A percentile compares a stretch with the other conserved stretches of the same genome.
phyloP scores from a whole-genome alignment of 2,329 filamentous ascomycete species.

The Tricladium varicosporioides region DNA sequence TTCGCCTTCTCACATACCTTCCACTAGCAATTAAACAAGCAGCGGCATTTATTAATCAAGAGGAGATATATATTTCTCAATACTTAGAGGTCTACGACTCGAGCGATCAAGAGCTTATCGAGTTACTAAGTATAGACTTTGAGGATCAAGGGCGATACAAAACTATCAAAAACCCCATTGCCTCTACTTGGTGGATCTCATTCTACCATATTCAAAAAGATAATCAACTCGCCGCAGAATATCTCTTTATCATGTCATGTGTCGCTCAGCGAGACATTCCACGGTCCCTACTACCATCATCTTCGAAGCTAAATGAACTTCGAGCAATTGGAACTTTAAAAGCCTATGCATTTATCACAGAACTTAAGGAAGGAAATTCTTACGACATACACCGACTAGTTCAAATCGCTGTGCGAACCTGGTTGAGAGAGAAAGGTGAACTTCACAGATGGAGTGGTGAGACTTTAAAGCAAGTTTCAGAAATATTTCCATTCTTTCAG shows the following conservation, averaged over 20 bases:
- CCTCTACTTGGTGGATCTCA: constrained; percentile 4
- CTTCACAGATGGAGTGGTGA: neutral
- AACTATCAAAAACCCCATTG: constrained; percentile 1
- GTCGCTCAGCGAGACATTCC: constrained; percentile 8
- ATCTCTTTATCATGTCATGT: constrained; percentile 8
- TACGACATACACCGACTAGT: constrained; percentile 12
- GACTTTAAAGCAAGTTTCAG: neutral
- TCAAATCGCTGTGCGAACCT: constrained; percentile 3
- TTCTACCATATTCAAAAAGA: constrained; percentile 3
- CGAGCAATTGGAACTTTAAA: constrained; percentile 6
- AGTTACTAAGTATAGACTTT: neutral
- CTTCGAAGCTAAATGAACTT: constrained; percentile 28
- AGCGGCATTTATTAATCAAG: constrained; percentile 12
- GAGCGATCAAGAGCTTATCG: constrained; percentile 3
- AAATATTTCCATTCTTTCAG: neutral
- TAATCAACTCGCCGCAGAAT: constrained; percentile 4
- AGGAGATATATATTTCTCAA: constrained; percentile 1
- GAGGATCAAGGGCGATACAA: constrained; percentile 2
- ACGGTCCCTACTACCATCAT: constrained; percentile 20
- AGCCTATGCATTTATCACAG: constrained; percentile 10
- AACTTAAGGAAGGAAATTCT: neutral
- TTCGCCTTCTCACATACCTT: constrained; percentile 9
- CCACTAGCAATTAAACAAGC: constrained; percentile 18
- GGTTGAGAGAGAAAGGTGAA: neutral
- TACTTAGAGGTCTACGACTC: constrained; percentile 9